Conservation (phyloP, 345 rosid genomes). For the Gossypium bickii region DNA sequence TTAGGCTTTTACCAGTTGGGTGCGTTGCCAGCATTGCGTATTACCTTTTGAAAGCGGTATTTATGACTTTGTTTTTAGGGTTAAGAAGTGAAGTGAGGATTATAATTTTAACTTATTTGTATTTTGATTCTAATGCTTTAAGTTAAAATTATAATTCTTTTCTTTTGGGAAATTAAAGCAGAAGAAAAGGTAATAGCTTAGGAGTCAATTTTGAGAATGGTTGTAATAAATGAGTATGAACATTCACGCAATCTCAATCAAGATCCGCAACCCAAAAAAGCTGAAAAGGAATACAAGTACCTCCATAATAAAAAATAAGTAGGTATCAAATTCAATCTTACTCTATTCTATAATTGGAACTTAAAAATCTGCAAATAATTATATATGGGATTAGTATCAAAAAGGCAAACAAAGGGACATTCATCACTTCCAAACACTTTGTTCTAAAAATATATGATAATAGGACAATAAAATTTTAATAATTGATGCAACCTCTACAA, state of each 20-base stretch:
- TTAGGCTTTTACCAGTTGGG: not conserved
- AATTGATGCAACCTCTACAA: no score
- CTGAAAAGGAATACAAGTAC: not conserved
- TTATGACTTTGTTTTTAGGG: not conserved
- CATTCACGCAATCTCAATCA: not conserved
- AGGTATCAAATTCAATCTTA: no score
- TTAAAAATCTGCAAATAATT: no score
- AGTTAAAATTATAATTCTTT: constrained; percentile 16
- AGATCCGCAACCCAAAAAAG: not conserved
- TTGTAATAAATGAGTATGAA: not conserved
- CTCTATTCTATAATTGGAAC: no score
- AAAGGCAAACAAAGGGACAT: no score
- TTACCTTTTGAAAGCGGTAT: not conserved
- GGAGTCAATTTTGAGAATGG: not conserved
- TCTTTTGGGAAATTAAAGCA: not conserved
- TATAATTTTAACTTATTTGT: constrained; percentile 13
- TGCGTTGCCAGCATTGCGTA: not conserved
- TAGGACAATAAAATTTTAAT: no score
- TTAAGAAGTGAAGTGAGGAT: constrained; percentile 5
- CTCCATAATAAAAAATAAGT: not conserved
- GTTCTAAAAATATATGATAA: no score
- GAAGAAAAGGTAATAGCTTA: not conserved
- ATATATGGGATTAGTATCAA: not conserved
- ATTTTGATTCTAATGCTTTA: constrained; percentile 7
- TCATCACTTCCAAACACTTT: no score